phyloP scores from a whole-genome alignment of 2,329 filamentous ascomycete genomes.

The Seiridium cupressi region DNA sequence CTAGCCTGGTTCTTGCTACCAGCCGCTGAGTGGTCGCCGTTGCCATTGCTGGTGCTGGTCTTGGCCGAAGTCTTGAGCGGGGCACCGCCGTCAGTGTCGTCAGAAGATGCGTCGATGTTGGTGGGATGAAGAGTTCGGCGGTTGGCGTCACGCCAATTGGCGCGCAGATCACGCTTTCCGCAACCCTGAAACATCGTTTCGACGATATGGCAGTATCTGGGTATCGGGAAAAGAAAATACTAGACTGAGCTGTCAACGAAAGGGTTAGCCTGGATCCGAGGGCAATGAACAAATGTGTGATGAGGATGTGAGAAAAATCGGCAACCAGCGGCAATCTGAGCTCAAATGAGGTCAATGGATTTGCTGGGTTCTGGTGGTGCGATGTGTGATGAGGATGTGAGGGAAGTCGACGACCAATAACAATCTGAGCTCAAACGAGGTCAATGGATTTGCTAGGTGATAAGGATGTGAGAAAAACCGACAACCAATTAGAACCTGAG shows the following conservation, averaged over 20 bases:
- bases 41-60: neutral
- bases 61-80: neutral
- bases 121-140: neutral
- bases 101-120: neutral
- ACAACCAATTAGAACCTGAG: too few relatives aligned
- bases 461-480: too few relatives aligned
- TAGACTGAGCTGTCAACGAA: neutral
- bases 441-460: too few relatives aligned
- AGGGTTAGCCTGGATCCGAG: too few relatives aligned
- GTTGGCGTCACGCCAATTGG: neutral
- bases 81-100: constrained; percentile 11
- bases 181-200: neutral
- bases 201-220: neutral
- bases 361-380: too few relatives aligned
- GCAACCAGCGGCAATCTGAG: too few relatives aligned
- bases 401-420: too few relatives aligned
- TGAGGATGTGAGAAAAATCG: too few relatives aligned
- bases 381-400: too few relatives aligned
- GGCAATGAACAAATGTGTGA: too few relatives aligned
- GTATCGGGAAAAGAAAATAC: neutral
- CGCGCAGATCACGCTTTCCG: neutral
- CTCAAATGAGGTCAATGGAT: too few relatives aligned
- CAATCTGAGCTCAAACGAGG: too few relatives aligned
- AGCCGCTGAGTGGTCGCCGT: neutral
- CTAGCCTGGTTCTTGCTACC: neutral